phyloP scores from a whole-genome alignment of 2,329 filamentous ascomycete species.

The Xylariaceae sp. region DNA sequence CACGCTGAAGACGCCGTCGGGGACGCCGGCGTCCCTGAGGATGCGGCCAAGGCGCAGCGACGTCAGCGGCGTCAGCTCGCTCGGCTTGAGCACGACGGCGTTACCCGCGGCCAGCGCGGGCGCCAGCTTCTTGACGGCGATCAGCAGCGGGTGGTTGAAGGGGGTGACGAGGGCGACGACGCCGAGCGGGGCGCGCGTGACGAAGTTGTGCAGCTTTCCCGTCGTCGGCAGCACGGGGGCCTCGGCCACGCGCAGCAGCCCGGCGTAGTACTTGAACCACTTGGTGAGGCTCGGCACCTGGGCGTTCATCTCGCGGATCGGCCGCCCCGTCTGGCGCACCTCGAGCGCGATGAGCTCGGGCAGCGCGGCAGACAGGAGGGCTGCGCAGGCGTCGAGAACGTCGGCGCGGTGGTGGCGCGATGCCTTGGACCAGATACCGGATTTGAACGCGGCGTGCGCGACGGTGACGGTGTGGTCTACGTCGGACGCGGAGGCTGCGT shows the following conservation, averaged over 20 bases:
- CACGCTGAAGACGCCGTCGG: conserved; percentile 69
- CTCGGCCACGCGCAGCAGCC: conserved; percentile 68
- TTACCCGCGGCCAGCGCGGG: conserved; percentile 64
- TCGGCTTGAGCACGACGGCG: conserved; percentile 63
- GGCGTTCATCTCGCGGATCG: conserved; percentile 69
- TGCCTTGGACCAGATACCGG: conserved; percentile 59
- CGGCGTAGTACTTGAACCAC: conserved; percentile 74
- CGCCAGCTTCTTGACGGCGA: conserved; percentile 62
- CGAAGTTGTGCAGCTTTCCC: conserved; percentile 61
- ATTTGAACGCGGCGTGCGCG: conserved; percentile 51
- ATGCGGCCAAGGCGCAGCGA: conserved; percentile 62
- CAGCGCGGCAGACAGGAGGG: conserved; percentile 55
- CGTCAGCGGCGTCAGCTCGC: conserved; percentile 64
- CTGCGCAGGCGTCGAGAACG: conserved; percentile 63
- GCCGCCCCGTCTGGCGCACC: conserved; percentile 68
- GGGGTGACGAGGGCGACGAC: conserved; percentile 61
- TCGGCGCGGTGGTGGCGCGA: conserved; percentile 61
- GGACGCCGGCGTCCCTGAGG: conserved; percentile 68
- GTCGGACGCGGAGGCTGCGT: conserved; percentile 49
- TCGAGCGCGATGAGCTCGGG: conserved; percentile 64
- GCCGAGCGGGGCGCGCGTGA: conserved; percentile 58
- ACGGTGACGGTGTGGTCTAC: conserved; percentile 49
- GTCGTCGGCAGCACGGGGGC: conserved; percentile 66
- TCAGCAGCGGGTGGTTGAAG: conserved; percentile 62
- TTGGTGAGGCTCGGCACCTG: conserved; percentile 67